Base-by-base conservation (phyloP, 2,329 filamentous ascomycete species). In the Bisporella sp. region DNA sequence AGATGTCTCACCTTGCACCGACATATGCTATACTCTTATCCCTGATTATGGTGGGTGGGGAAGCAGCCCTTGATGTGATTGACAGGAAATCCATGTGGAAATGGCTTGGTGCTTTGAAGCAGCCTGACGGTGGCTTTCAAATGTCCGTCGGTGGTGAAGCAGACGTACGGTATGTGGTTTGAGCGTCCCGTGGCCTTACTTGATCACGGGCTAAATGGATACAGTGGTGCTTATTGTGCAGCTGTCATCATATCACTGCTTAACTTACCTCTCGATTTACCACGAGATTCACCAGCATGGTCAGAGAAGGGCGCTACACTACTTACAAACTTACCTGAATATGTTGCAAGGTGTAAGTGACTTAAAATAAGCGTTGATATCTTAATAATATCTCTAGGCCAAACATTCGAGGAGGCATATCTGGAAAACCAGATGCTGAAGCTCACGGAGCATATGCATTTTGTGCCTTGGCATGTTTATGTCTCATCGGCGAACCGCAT, bases 381-480 rank as follows among this genome's bases (percentile, higher is more conserved):
- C 13, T 31, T 28, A 41, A 42, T 50, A 47, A 57, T 40, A 28
- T 44, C 12, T 31, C 13, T 57, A 89, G 86, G 87, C 66, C 92
- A 97, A 76, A 95, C 89, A 8, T 96, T 86, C 68, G 93, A 99
- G 72, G 93, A 57, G 93, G 93, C 45, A 90, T 99, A 59, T 91
- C 88, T 57, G 86, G 82, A 50, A 84, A 85, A 56, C 93, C 91
- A 47, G 85, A 85, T 53, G 84, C 86, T 56, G 93, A 99, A 75
- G 93, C 92, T 49, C 93, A 99, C 70, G 93, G 93, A 54, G 93
- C 89, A 57, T 99, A 97, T 71, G 89, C 92, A 30, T 97, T 97
- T 70, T 96, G 92, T 70, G 91, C 88, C 50, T 73, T 99, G 52
- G 93, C 86, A 49, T 95, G 89, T 69, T 78, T 99, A 49, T 85